Base-by-base conservation (phyloP, 768 basidiomycete genomes). In the Boletus tylopilopsis region DNA sequence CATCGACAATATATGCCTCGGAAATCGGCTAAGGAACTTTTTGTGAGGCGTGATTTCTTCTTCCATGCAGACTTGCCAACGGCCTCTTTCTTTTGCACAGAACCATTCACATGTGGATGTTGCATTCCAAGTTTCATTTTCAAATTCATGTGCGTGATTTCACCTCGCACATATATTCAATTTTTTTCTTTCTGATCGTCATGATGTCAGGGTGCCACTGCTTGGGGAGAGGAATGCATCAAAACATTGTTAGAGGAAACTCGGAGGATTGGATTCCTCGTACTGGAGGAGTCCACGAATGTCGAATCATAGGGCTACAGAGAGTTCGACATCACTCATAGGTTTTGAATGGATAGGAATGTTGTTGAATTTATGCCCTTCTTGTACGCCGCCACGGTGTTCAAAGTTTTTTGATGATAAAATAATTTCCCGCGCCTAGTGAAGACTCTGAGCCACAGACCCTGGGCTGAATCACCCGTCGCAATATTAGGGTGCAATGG, bases 211-310 rank as follows among this genome's bases (percentile, higher is more conserved):
- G 59, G 55, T 6, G 49, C 55, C 21, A 49, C 55, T 15, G 59
- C 55, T 5, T 61, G 59, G 59, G 59, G 59, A 24, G 55, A 57
- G 32, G 55, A 58, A 29, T 49, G 44, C 22, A 58, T 58, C 1
- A 47, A 42, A 24, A 45, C 29, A 16, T 3, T 60, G 42, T 39
- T 60, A 4, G 49, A 60, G 6, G 59, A 60, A 29, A 61, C 22
- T 0, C 12, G 57, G 15, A 54, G 59, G 19, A 58, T 60, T 12
- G 59, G 25, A 5, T 19, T 24, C 6, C 59, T 61, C n/a, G 25
- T 58, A 15, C n/a, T 47, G 16, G 49, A 49, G 6, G 37, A 51
- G 2, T 3, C 6, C 3, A 4, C 29, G 29, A 13, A 30, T 30
- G 4, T 30, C 12, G 12, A 30, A 30, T 4, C 12, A 12, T 30